These are phyloP conservation scores for Termitomyces sp. DNA, from an alignment of 768 basidiomycete genomes.

Conservation along the genomic window DNA sequence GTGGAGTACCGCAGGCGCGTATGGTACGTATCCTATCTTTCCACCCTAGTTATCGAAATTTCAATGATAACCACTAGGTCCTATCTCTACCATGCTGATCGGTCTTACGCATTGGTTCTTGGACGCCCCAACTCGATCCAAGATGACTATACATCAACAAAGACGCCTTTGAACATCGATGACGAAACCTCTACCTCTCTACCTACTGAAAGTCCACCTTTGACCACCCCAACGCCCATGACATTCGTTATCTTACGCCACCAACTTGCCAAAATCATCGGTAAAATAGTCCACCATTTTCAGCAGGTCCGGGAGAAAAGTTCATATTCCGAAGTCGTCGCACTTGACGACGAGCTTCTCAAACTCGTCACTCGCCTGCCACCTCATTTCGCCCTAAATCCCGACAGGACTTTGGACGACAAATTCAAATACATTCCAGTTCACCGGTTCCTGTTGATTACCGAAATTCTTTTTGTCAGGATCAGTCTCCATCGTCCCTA, in stretches of 20 bases:
- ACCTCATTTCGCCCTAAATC: constrained; percentile 68
- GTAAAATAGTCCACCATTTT: constrained; percentile 89
- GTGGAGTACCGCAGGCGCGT: constrained; percentile 88
- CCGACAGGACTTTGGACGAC: constrained; percentile 75
- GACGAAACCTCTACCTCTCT: constrained; percentile 43
- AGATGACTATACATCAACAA: constrained; percentile 83
- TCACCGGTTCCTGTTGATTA: constrained; percentile 85
- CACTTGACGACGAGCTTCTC: constrained; percentile 78
- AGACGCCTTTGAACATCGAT: constrained; percentile 67
- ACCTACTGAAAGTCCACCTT: constrained; percentile 46
- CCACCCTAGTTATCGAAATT: neutral
- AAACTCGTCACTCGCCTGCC: constrained; percentile 74
- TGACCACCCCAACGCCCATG: constrained; percentile 73
- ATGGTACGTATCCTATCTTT: constrained; percentile 45
- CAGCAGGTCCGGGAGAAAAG: constrained; percentile 75
- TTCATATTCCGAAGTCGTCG: constrained; percentile 78
- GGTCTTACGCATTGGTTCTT: constrained; percentile 86
- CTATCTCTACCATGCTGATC: constrained; percentile 90
- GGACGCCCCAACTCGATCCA: constrained; percentile 88
- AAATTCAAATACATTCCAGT: constrained; percentile 60
- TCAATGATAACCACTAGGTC: constrained; percentile 42
- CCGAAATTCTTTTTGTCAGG: constrained; percentile 83
- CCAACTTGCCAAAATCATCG: constrained; percentile 77
- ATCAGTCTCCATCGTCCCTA: constrained; percentile 87
- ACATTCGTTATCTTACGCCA: constrained; percentile 88